These are phyloP conservation scores for Herpetomonas samuelpessoai DNA, from an alignment of 208 protist species.

Conservation along the genomic window DNA sequence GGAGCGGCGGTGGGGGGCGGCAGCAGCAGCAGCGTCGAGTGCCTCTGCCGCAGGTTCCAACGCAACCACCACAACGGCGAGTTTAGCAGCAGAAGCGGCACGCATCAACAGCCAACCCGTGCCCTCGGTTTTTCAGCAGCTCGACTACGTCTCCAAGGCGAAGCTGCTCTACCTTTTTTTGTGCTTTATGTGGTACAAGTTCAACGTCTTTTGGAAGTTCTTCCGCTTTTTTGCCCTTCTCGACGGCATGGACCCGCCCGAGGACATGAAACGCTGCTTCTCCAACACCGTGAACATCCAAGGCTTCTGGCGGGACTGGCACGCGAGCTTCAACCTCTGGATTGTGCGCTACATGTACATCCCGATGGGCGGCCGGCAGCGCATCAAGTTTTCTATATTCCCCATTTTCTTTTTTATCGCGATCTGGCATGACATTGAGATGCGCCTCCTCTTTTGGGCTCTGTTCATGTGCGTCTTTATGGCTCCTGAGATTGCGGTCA, in stretches of 20 bases:
- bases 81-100: neutral
- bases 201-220: constrained; percentile 90
- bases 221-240: constrained; percentile 78
- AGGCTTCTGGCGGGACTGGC: constrained; percentile 93
- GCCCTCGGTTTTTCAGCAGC: constrained; percentile 14
- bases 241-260: constrained; percentile 83
- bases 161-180: constrained; percentile 48
- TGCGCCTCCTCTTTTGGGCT: constrained; percentile 68
- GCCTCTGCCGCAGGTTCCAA: no score
- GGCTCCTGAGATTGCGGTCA: constrained; percentile 62
- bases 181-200: constrained; percentile 91
- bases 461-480: constrained; percentile 64
- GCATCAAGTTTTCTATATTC: constrained; percentile 65
- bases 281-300: constrained; percentile 81
- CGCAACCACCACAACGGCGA: neutral
- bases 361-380: constrained; percentile 66
- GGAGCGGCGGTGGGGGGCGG: constrained; percentile 2
- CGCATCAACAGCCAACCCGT: neutral
- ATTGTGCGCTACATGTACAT: constrained; percentile 94
- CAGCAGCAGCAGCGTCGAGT: neutral
- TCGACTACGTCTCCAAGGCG: constrained; percentile 15
- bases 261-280: constrained; percentile 92
- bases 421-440: constrained; percentile 90
- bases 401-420: constrained; percentile 92
- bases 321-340: constrained; percentile 92